phyloP scores from a whole-genome alignment of 2,329 filamentous ascomycete species.

The Arthrobotrys musiformis region DNA sequence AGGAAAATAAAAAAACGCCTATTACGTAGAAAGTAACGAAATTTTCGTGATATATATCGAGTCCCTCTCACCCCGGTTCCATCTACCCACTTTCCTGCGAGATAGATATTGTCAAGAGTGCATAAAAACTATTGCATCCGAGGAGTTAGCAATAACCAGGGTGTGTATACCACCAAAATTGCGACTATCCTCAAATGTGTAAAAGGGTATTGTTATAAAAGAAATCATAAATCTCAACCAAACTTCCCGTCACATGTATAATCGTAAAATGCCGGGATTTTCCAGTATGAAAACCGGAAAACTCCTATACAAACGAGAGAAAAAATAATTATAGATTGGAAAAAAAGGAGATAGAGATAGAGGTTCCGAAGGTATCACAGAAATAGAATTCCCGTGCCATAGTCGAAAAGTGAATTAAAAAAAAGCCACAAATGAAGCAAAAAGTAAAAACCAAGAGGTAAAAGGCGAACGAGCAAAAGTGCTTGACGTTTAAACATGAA shows the following conservation, averaged over 20 bases:
- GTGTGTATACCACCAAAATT: conserved; percentile 3
- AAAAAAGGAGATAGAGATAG: conserved; percentile 31
- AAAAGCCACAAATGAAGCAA: conserved; percentile 26
- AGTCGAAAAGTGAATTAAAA: conserved; percentile 59
- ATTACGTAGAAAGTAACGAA: conserved; percentile 4
- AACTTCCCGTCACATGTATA: conserved; percentile 19
- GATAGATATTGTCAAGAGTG: conserved; percentile 35
- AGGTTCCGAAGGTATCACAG: conserved; percentile 60
- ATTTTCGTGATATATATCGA: conserved; percentile 32
- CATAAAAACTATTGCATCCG: conserved; percentile 39
- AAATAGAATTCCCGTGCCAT: conserved; percentile 61
- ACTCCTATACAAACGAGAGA: conserved; percentile 58
- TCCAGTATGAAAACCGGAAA: background rate
- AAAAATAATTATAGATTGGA: conserved; percentile 58
- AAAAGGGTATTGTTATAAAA: conserved; percentile 26
- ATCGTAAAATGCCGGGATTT: background rate
- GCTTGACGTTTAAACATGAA: conserved; percentile 48
- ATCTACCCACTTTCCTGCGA: conserved; percentile 18
- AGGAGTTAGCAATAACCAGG: conserved; percentile 25
- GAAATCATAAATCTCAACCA: conserved; percentile 12
- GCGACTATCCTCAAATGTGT: conserved; percentile 15
- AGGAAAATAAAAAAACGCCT: conserved; percentile 1
- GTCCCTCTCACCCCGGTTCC: background rate
- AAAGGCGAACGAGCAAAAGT: conserved; percentile 5
- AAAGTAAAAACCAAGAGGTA: conserved; percentile 31